Conservation (phyloP, 257 asterid species). For the Solanum etuberosum region DNA sequence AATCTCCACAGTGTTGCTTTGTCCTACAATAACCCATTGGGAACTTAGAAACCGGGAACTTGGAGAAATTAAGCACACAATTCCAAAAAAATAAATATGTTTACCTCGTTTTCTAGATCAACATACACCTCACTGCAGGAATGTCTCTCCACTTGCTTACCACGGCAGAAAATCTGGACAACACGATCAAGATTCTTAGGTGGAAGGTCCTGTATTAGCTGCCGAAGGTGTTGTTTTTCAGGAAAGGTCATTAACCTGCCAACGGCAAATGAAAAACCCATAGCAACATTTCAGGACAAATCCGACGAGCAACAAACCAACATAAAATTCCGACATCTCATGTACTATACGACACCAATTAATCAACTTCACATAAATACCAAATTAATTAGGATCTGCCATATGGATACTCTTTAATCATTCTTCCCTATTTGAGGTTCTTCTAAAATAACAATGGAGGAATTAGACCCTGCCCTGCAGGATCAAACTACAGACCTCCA, state of each 20-base stretch:
- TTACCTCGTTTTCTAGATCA: slow-evolving; percentile 59
- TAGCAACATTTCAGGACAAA: background rate
- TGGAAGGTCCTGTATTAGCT: slow-evolving; percentile 40
- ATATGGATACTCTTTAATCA: background rate
- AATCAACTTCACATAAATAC: background rate
- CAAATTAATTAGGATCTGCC: background rate
- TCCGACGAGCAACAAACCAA: background rate
- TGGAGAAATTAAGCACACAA: background rate
- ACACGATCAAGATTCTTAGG: slow-evolving; percentile 45
- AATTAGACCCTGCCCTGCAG: background rate
- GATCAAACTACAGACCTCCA: background rate
- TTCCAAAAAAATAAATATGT: background rate
- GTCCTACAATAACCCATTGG: slow-evolving; percentile 31
- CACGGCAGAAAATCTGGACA: slow-evolving; percentile 33
- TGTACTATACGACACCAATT: background rate
- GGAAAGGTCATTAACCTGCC: slow-evolving; percentile 49
- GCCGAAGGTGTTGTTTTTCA: slow-evolving; percentile 53
- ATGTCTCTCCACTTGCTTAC: slow-evolving; percentile 9
- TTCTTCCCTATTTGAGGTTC: background rate
- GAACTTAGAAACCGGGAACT: background rate
- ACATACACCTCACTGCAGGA: slow-evolving; percentile 25
- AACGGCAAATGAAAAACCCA: background rate
- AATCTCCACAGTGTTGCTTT: slow-evolving; percentile 58
- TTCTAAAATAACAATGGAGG: background rate
- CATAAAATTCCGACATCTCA: background rate